Conservation (phyloP, 345 rosid genomes). For the Hibiscus mutabilis region DNA sequence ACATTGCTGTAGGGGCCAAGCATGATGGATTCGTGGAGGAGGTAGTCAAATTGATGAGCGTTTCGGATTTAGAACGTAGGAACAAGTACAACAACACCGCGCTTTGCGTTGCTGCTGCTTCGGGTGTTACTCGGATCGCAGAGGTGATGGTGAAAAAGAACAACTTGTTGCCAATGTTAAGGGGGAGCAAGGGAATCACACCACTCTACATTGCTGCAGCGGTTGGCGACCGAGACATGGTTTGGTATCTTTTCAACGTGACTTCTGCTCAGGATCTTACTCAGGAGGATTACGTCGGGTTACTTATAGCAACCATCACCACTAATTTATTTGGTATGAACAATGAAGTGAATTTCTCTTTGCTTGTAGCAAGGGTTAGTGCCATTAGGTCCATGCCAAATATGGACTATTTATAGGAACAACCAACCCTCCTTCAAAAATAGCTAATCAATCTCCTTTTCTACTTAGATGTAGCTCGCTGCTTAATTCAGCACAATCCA, state of each 20-base stretch:
- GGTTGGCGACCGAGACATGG: slow-evolving; percentile 31
- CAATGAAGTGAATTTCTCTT: not conserved
- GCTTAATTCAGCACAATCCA: slow-evolving; percentile 25
- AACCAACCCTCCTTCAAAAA: not conserved
- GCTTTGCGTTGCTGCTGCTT: slow-evolving; percentile 30
- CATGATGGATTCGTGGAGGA: slow-evolving; percentile 27
- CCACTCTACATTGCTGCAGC: slow-evolving; percentile 35
- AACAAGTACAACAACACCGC: slow-evolving; percentile 25
- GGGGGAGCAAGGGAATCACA: slow-evolving; percentile 26
- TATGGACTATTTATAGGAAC: not conserved
- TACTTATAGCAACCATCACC: slow-evolving; percentile 26
- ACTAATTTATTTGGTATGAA: slow-evolving; percentile 23
- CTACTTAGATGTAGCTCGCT: slow-evolving; percentile 28
- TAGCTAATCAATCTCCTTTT: not conserved
- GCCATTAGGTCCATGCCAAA: not conserved
- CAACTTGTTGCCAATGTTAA: slow-evolving; percentile 17
- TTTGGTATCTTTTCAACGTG: slow-evolving; percentile 27
- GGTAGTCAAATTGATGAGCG: slow-evolving; percentile 18
- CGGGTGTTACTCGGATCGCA: slow-evolving; percentile 29
- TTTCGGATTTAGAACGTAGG: slow-evolving; percentile 17
- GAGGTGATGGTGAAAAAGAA: slow-evolving; percentile 31
- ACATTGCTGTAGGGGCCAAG: slow-evolving; percentile 37
- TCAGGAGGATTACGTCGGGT: slow-evolving; percentile 19
- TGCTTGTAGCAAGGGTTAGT: not conserved
- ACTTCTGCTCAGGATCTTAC: slow-evolving; percentile 21